These are phyloP conservation scores for Fraxinus excelsior DNA, from an alignment of 257 asterid species.

Conservation along the genomic window DNA sequence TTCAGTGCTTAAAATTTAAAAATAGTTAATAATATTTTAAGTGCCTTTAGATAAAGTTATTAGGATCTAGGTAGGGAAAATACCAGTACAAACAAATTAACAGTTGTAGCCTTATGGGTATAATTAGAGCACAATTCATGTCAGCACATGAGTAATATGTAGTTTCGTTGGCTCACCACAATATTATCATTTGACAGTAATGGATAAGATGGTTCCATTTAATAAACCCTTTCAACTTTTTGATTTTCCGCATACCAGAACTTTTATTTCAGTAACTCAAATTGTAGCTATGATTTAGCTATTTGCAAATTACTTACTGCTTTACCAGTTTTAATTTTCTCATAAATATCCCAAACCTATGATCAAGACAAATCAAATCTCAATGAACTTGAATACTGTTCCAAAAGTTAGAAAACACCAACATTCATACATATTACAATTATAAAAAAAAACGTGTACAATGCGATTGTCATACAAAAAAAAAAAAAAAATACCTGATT, in stretches of 20 bases:
- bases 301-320: background rate
- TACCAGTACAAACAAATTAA: background rate
- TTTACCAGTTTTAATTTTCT: background rate
- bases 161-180: background rate
- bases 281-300: background rate
- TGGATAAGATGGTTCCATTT: background rate
- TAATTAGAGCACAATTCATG: background rate
- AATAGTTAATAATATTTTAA: background rate
- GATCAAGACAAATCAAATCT: background rate
- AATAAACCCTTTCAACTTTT: background rate
- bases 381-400: slow-evolving; percentile 1
- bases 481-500: slow-evolving; percentile 14
- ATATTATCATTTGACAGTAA: background rate
- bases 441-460: background rate
- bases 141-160: background rate
- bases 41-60: background rate
- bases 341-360: background rate
- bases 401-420: background rate
- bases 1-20: background rate
- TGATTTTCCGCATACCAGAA: background rate
- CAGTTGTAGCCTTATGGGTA: background rate
- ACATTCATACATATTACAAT: too few relatives aligned
- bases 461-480: background rate
- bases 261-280: background rate
- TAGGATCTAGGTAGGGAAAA: background rate